Evolutionary conservation across 352 stramenopile genomes (phyloP).

Genomic region (Phytophthora palmivora): DNA sequence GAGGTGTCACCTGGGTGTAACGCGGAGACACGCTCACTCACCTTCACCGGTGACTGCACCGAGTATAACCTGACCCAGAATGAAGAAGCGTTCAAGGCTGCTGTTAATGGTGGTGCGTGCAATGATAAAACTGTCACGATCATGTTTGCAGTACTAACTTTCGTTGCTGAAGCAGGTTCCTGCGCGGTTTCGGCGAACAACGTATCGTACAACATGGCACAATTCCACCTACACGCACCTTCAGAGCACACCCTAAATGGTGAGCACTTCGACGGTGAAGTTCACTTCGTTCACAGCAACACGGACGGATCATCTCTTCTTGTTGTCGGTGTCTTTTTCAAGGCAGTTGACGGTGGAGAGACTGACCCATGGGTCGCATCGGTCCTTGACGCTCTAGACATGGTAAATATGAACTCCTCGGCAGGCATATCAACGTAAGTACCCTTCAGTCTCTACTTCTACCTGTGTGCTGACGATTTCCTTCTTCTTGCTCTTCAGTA

Average conservation of each 20-base stretch:
- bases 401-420: too few species aligned
- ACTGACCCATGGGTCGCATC: constrained; percentile 36
- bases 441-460: too few species aligned
- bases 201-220: too few species aligned
- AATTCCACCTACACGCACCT: too few species aligned
- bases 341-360: constrained; percentile 14
- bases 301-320: constrained; percentile 36
- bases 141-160: constrained; percentile 6
- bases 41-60: too few species aligned
- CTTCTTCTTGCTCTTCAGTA: constrained; percentile 6
- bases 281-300: constrained; percentile 50
- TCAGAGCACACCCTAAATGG: too few species aligned
- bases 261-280: too few species aligned
- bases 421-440: constrained; percentile 33
- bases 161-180: constrained; percentile 15
- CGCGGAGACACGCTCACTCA: too few species aligned
- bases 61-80: constrained; percentile 36
- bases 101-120: constrained; percentile 25
- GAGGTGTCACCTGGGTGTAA: too few species aligned
- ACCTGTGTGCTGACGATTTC: too few species aligned
- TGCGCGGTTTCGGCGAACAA: constrained; percentile 27
- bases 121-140: not conserved
- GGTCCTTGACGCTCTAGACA: constrained; percentile 36
- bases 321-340: constrained; percentile 44
- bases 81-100: constrained; percentile 29